Percentiles rank a stretch among this genome's conserved stretches.
These are phyloP conservation scores for Aspergillus tamarii DNA, from an alignment of 2,329 filamentous ascomycete species.

Conservation along the genomic window DNA sequence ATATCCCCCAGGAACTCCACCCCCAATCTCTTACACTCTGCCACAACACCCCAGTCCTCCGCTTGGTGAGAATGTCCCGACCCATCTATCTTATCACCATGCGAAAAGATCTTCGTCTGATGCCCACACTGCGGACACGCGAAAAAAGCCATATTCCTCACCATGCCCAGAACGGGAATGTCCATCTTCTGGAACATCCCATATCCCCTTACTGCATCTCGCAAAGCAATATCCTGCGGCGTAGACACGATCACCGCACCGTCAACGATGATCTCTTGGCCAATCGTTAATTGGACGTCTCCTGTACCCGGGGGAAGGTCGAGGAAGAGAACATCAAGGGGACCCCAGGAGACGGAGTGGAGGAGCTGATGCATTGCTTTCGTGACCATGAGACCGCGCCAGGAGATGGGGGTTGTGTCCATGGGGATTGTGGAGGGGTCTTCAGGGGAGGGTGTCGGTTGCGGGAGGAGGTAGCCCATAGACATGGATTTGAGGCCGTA, in stretches of 20 bases:
- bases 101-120: conserved; percentile 75
- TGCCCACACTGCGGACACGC: conserved; percentile 75
- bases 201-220: conserved; percentile 88
- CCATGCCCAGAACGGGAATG: conserved; percentile 77
- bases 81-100: conserved; percentile 22
- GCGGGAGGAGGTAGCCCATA: conserved; percentile 65
- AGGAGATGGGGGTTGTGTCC: conserved; percentile 76
- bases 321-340: conserved; percentile 82
- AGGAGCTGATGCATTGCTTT: conserved; percentile 95
- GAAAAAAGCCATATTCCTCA: conserved; percentile 91
- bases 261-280: conserved; percentile 87
- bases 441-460: conserved; percentile 2
- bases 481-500: conserved; percentile 99
- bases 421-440: conserved; percentile 31
- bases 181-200: conserved; percentile 89
- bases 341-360: conserved; percentile 92
- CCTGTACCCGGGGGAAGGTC: conserved; percentile 94
- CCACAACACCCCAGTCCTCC: conserved; percentile 63
- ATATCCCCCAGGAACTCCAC: conserved; percentile 87
- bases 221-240: conserved; percentile 87
- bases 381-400: conserved; percentile 96
- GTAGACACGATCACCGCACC: conserved; percentile 86
- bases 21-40: conserved; percentile 70
- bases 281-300: conserved; percentile 95
- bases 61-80: conserved; percentile 21